A percentile compares a stretch with the other conserved stretches of the same genome.
Evolutionary conservation across 768 basidiomycete species (phyloP).

Genomic region (Kwoniella newhampshirensis): DNA sequence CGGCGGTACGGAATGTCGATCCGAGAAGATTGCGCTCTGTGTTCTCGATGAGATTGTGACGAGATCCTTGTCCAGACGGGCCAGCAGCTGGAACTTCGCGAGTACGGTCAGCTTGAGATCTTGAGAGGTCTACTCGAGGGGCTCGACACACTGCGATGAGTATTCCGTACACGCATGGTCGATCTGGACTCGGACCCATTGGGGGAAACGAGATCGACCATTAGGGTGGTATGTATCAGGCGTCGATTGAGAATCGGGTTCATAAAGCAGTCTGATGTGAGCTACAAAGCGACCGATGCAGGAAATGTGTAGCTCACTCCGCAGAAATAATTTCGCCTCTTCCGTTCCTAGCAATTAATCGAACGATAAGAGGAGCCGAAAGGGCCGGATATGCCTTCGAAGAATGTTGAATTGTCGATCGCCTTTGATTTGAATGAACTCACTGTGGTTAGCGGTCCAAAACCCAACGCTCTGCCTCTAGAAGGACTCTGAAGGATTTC

Average conservation of each 20-base stretch:
- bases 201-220: conserved; percentile 17
- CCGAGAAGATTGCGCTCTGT: conserved; percentile 11
- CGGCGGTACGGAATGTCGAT: conserved; percentile 6
- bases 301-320: neutral
- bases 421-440: conserved; percentile 1
- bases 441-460: conserved; percentile 4
- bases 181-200: conserved; percentile 8
- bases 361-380: conserved; percentile 13
- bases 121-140: too few relatives aligned
- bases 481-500: conserved; percentile 6
- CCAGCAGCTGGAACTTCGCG: too few relatives aligned
- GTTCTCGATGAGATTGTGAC: conserved; percentile 6
- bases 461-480: conserved; percentile 12
- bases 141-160: neutral
- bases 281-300: neutral
- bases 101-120: too few relatives aligned
- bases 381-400: conserved; percentile 19
- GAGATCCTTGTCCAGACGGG: too few relatives aligned
- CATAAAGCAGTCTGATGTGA: neutral
- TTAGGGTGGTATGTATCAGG: conserved; percentile 16
- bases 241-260: conserved; percentile 6
- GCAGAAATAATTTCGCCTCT: conserved; percentile 1
- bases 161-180: conserved; percentile 3
- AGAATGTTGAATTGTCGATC: neutral
- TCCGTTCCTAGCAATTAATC: conserved; percentile 7